A percentile compares a stretch with the other conserved stretches of the same genome.
phyloP scores from a whole-genome alignment of 139 green algal genomes.

The Chlorokybus atmophyticus region DNA sequence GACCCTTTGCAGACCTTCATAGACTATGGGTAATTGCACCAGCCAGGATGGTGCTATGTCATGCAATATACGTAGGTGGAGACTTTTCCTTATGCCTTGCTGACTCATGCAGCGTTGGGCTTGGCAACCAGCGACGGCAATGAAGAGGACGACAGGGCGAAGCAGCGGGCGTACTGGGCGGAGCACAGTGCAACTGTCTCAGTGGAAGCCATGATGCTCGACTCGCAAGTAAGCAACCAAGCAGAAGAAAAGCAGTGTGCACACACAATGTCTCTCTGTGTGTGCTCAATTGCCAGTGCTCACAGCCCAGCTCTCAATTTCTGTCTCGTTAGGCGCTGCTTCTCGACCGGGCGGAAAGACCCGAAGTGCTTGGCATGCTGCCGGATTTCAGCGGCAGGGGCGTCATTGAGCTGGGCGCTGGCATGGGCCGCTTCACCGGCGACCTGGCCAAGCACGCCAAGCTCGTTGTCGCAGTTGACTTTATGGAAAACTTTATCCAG shows the following conservation, averaged over 20 bases:
- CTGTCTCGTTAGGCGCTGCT: slow-evolving; percentile 40
- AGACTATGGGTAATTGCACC: too few relatives aligned
- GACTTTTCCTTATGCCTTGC: too few relatives aligned
- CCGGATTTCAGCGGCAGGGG: slow-evolving; percentile 43
- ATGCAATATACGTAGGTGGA: too few relatives aligned
- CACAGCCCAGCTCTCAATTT: too few relatives aligned
- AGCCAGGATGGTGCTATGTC: too few relatives aligned
- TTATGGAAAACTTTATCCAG: slow-evolving; percentile 65
- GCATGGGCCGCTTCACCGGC: slow-evolving; percentile 77
- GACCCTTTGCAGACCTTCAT: too few relatives aligned
- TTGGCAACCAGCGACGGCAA: too few relatives aligned
- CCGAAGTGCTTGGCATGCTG: slow-evolving; percentile 58
- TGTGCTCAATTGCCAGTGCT: too few relatives aligned
- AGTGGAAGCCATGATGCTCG: slow-evolving; percentile 82
- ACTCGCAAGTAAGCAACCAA: too few relatives aligned
- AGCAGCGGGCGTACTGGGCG: slow-evolving; percentile 56
- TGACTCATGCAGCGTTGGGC: too few relatives aligned
- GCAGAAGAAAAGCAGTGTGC: too few relatives aligned
- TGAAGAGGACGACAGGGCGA: slow-evolving; percentile 49
- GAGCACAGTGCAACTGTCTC: slow-evolving; percentile 50
- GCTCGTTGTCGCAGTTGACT: slow-evolving; percentile 62
- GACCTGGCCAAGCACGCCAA: slow-evolving; percentile 43
- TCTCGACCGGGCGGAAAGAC: slow-evolving; percentile 63
- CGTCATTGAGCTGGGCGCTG: slow-evolving; percentile 72
- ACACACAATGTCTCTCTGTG: too few relatives aligned